Percentiles rank a stretch among this genome's conserved stretches.
These are phyloP conservation scores for Ogataea nonfermentans DNA, from an alignment of 805 yeast species.

Conservation along the genomic window DNA sequence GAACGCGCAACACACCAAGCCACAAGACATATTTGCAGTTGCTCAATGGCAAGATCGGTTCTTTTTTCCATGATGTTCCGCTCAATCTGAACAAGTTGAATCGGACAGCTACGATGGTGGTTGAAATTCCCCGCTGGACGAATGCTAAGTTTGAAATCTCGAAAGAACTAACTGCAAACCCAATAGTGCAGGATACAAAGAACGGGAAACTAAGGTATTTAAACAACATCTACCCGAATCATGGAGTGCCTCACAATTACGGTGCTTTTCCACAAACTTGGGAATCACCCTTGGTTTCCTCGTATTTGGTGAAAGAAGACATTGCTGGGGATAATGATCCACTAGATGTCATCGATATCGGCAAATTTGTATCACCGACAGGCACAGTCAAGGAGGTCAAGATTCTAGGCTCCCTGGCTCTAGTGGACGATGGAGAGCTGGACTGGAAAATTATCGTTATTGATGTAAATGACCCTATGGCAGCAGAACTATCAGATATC, in stretches of 20 bases:
- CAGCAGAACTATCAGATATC: constrained; percentile 56
- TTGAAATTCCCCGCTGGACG: constrained; percentile 79
- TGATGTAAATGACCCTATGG: constrained; percentile 63
- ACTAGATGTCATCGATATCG: constrained; percentile 89
- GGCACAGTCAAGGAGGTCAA: constrained; percentile 63
- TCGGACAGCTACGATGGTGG: constrained; percentile 59
- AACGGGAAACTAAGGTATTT: constrained; percentile 70
- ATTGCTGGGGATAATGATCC: constrained; percentile 92
- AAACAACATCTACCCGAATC: constrained; percentile 75
- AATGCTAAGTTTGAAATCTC: constrained; percentile 82
- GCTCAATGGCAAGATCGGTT: constrained; percentile 44
- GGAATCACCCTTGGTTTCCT: constrained; percentile 81
- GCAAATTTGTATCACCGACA: constrained; percentile 43
- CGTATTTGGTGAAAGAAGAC: constrained; percentile 38
- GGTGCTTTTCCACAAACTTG: constrained; percentile 94
- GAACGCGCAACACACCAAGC: constrained; percentile 38
- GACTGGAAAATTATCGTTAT: constrained; percentile 90
- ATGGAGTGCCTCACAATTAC: constrained; percentile 84
- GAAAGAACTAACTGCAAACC: constrained; percentile 58
- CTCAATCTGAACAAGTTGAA: constrained; percentile 42
- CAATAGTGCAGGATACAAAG: constrained; percentile 77
- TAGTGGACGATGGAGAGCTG: constrained; percentile 91
- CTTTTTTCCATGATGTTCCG: constrained; percentile 75
- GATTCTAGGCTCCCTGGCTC: constrained; percentile 72
- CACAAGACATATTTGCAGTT: constrained; percentile 46